Conservation (phyloP, 805 yeast species). For the Ogataea degrootiae region DNA sequence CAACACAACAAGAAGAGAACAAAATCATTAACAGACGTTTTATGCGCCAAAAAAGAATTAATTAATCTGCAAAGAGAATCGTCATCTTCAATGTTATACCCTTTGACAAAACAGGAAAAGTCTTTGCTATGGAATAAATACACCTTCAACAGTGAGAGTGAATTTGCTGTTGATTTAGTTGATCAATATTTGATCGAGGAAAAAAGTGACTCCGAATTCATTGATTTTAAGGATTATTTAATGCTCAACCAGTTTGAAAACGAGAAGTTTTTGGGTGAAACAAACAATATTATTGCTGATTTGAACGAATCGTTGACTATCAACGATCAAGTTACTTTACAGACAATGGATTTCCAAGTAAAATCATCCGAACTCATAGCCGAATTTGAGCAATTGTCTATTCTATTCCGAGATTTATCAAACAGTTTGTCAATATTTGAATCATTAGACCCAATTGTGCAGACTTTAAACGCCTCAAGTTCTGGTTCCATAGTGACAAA, state of each 20-base stretch:
- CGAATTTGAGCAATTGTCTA: slow-evolving; percentile 39
- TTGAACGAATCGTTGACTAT: slow-evolving; percentile 45
- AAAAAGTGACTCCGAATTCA: slow-evolving; percentile 29
- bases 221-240: slow-evolving; percentile 35
- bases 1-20: slow-evolving; percentile 6
- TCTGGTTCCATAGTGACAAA: slow-evolving; percentile 64
- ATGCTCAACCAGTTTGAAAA: slow-evolving; percentile 22
- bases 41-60: background rate
- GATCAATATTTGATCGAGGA: slow-evolving; percentile 39
- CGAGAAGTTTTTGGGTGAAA: slow-evolving; percentile 38
- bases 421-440: slow-evolving; percentile 58
- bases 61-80: background rate
- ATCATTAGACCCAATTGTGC: slow-evolving; percentile 63
- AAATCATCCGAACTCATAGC: slow-evolving; percentile 48
- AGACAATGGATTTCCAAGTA: slow-evolving; percentile 60
- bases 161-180: slow-evolving; percentile 34
- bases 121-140: slow-evolving; percentile 31
- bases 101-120: slow-evolving; percentile 36
- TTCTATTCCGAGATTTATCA: slow-evolving; percentile 41
- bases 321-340: slow-evolving; percentile 54
- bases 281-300: slow-evolving; percentile 39
- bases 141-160: slow-evolving; percentile 37
- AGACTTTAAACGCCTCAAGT: slow-evolving; percentile 57
- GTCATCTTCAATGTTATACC: slow-evolving; percentile 20
- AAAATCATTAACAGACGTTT: slow-evolving; percentile 5